Percentiles rank a stretch among this genome's conserved stretches.
These are phyloP conservation scores for Candida boleticola DNA, from an alignment of 805 yeast genomes.

Conservation along the genomic window DNA sequence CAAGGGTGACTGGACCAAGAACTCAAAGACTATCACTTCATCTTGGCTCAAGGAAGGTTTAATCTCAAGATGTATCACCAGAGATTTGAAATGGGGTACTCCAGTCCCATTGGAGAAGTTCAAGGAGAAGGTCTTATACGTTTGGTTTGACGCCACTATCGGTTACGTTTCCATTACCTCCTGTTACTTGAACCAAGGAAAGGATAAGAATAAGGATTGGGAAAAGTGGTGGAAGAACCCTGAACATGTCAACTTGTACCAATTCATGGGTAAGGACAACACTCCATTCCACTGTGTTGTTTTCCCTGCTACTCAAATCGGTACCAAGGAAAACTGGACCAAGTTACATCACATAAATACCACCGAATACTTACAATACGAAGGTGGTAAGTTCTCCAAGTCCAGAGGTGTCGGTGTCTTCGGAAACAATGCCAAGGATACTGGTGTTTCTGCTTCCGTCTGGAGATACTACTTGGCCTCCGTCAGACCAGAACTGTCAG, in stretches of 20 bases:
- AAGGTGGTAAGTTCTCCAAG: slow-evolving; percentile 97
- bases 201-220: slow-evolving; percentile 60
- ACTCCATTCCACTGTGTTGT: slow-evolving; percentile 99
- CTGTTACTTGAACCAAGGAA: slow-evolving; percentile 55
- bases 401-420: slow-evolving; percentile 98
- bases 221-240: slow-evolving; percentile 92
- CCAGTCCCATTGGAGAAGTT: slow-evolving; percentile 91
- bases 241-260: slow-evolving; percentile 83
- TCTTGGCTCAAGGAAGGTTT: slow-evolving; percentile 95
- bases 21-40: slow-evolving; percentile 82
- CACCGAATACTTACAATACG: slow-evolving; percentile 96
- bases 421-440: slow-evolving; percentile 94
- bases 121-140: slow-evolving; percentile 89
- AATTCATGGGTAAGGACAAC: slow-evolving; percentile 99
- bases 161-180: slow-evolving; percentile 98
- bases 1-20: slow-evolving; percentile 88
- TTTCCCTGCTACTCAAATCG: slow-evolving; percentile 90
- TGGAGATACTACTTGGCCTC: slow-evolving; percentile 97
- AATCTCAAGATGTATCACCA: slow-evolving; percentile 91
- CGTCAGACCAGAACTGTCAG: slow-evolving; percentile 92
- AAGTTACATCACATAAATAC: slow-evolving; percentile 87
- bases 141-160: slow-evolving; percentile 98
- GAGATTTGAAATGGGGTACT: slow-evolving; percentile 98
- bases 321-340: slow-evolving; percentile 89
- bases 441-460: slow-evolving; percentile 87